phyloP scores from a whole-genome alignment of 2,329 filamentous ascomycete genomes.

The Xylariaceae sp. region DNA sequence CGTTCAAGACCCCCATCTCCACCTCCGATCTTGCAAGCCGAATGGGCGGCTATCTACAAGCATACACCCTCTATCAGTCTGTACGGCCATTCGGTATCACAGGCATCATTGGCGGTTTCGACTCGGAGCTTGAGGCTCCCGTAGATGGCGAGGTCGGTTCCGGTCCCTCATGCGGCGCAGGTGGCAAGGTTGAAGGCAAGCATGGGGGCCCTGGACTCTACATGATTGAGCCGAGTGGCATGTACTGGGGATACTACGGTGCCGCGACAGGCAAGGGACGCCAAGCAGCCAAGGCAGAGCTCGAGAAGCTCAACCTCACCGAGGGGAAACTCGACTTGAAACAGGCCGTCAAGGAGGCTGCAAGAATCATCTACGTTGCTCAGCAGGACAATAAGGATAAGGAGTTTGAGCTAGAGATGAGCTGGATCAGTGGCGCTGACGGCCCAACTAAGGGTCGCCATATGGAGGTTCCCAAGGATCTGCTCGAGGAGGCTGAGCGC shows the following conservation, averaged over 20 bases:
- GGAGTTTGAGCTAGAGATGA: slow-evolving; percentile 99
- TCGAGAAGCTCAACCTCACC: slow-evolving; percentile 92
- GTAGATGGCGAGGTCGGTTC: slow-evolving; percentile 88
- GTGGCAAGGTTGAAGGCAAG: slow-evolving; percentile 72
- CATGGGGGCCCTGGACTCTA: slow-evolving; percentile 91
- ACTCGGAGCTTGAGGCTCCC: slow-evolving; percentile 77
- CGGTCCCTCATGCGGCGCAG: slow-evolving; percentile 74
- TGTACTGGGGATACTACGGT: slow-evolving; percentile 99
- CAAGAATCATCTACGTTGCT: slow-evolving; percentile 92
- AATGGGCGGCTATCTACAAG: slow-evolving; percentile 94
- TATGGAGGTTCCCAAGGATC: slow-evolving; percentile 85
- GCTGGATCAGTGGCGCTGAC: slow-evolving; percentile 82
- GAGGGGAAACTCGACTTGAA: slow-evolving; percentile 72
- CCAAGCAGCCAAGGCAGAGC: slow-evolving; percentile 94
- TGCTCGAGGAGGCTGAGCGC: slow-evolving; percentile 87
- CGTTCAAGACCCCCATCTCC: slow-evolving; percentile 92
- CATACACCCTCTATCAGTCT: slow-evolving; percentile 94
- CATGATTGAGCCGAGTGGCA: slow-evolving; percentile 97
- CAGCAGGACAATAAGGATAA: slow-evolving; percentile 99
- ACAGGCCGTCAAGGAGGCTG: slow-evolving; percentile 93
- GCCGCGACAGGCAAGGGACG: slow-evolving; percentile 95
- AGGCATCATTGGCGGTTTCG: slow-evolving; percentile 89
- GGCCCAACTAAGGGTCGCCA: slow-evolving; percentile 92
- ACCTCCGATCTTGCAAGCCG: slow-evolving; percentile 82
- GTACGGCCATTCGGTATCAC: slow-evolving; percentile 97